Conservation (phyloP, 345 rosid genomes). For the Hypericum androsaemum region DNA sequence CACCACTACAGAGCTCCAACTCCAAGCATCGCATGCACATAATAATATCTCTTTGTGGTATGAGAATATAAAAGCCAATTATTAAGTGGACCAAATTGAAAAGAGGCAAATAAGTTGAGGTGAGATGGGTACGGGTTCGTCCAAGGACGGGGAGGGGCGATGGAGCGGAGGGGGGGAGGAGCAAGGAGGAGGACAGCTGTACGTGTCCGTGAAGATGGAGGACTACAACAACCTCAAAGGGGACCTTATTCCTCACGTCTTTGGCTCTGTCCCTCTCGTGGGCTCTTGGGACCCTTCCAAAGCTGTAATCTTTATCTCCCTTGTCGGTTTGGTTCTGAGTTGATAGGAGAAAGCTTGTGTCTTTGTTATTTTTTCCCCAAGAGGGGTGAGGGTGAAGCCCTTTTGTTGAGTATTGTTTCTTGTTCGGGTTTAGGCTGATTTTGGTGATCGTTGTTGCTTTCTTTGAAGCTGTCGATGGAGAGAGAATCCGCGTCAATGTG, state of each 20-base stretch:
- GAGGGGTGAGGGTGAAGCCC: no score
- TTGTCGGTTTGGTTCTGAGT: no score
- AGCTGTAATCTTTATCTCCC: slow-evolving; percentile 37
- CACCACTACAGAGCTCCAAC: no score
- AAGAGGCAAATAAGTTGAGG: no score
- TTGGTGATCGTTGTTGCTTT: not conserved
- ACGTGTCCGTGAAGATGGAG: slow-evolving; percentile 84
- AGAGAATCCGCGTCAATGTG: slow-evolving; percentile 91
- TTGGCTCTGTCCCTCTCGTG: slow-evolving; percentile 80
- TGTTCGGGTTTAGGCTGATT: no score
- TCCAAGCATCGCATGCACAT: no score
- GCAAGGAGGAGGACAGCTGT: slow-evolving; percentile 80
- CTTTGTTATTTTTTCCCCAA: no score
- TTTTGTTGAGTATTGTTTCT: not conserved
- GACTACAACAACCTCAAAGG: slow-evolving; percentile 62
- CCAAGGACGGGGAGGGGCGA: slow-evolving; percentile 50
- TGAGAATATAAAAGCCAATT: no score
- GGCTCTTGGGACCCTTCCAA: slow-evolving; percentile 95
- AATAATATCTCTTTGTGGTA: no score
- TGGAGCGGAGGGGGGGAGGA: slow-evolving; percentile 34
- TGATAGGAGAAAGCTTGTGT: no score
- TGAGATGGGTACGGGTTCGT: slow-evolving; percentile 64
- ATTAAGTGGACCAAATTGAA: no score
- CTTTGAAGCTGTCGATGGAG: slow-evolving; percentile 53
- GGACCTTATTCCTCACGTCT: slow-evolving; percentile 84